Conservation (phyloP, 495 filamentous ascomycete genomes). For the Hypoxylon subgilvum region DNA sequence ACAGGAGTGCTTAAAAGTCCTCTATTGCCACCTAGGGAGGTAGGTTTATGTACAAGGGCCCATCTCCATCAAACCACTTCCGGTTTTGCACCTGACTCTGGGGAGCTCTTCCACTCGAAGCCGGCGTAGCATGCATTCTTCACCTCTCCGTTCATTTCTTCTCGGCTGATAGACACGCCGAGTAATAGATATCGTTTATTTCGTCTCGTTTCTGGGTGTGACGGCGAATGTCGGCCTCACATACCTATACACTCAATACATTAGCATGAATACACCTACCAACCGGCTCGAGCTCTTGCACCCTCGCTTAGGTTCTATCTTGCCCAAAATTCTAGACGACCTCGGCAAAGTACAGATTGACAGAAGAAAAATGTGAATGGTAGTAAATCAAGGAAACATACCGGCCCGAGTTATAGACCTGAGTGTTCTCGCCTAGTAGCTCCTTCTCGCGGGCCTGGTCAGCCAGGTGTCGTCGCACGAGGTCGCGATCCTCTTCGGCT, state of each 20-base stretch:
- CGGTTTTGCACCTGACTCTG: too few relatives aligned
- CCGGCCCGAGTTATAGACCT: conserved; percentile 87
- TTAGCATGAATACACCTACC: not conserved
- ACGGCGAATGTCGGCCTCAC: conserved; percentile 74
- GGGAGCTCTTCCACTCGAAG: conserved; percentile 34
- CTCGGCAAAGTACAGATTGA: too few relatives aligned
- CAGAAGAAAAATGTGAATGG: not conserved
- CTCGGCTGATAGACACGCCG: not conserved
- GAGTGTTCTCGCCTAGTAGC: conserved; percentile 77
- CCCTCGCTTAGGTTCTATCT: too few relatives aligned
- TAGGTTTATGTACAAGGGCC: conserved; percentile 23
- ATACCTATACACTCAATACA: conserved; percentile 53
- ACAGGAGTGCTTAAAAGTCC: too few relatives aligned
- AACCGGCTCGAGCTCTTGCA: too few relatives aligned
- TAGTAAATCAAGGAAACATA: conserved; percentile 52
- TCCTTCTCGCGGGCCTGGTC: conserved; percentile 89
- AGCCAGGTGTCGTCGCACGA: conserved; percentile 81
- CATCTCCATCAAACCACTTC: too few relatives aligned
- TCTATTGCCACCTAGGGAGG: too few relatives aligned
- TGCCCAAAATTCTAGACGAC: too few relatives aligned
- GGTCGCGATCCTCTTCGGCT: conserved; percentile 94
- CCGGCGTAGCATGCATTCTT: conserved; percentile 1
- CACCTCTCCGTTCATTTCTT: not conserved
- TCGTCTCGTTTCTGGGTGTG: conserved; percentile 60
- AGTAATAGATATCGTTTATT: conserved; percentile 44